Percentiles rank a stretch among this genome's conserved stretches.
phyloP scores from a whole-genome alignment of 108 stramenopile genomes.

The Schizochytrium sp. region DNA sequence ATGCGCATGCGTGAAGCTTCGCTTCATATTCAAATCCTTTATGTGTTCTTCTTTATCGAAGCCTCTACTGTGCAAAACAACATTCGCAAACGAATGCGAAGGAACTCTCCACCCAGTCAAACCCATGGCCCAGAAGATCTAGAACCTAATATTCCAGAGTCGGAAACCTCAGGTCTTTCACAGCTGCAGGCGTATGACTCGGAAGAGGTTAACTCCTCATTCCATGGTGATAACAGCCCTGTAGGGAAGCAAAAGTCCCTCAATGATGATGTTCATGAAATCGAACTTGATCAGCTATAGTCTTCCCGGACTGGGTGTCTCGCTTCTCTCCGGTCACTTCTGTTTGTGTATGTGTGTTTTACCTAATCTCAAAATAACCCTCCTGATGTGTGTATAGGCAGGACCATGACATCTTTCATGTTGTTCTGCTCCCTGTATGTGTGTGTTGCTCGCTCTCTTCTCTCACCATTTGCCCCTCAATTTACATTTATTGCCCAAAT shows the following conservation, averaged over 20 bases:
- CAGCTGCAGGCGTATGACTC: not conserved
- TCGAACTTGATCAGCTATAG: not conserved
- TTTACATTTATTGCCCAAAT: too few species aligned
- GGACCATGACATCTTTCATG: too few species aligned
- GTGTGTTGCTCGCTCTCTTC: too few species aligned
- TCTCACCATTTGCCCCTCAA: too few species aligned
- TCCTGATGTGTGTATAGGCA: too few species aligned
- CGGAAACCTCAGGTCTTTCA: not conserved
- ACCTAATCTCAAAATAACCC: too few species aligned
- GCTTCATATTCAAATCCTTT: not conserved
- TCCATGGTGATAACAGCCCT: not conserved
- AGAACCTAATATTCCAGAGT: not conserved
- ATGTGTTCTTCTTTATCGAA: constrained; percentile 19
- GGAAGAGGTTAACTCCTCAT: constrained; percentile 17
- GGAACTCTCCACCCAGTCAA: not conserved
- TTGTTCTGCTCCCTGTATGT: too few species aligned
- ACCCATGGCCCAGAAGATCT: not conserved
- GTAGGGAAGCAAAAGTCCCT: not conserved
- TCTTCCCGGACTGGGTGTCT: too few species aligned
- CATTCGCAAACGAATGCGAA: not conserved
- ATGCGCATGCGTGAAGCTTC: not conserved
- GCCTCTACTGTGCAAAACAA: constrained; percentile 12
- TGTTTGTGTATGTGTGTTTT: too few species aligned
- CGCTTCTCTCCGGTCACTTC: too few species aligned
- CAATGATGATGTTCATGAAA: not conserved